Evolutionary conservation across 176 grass and related monocot genomes (phyloP), one percentile per base, ranked within the genome.

Genomic region (Leersia perrieri): DNA sequence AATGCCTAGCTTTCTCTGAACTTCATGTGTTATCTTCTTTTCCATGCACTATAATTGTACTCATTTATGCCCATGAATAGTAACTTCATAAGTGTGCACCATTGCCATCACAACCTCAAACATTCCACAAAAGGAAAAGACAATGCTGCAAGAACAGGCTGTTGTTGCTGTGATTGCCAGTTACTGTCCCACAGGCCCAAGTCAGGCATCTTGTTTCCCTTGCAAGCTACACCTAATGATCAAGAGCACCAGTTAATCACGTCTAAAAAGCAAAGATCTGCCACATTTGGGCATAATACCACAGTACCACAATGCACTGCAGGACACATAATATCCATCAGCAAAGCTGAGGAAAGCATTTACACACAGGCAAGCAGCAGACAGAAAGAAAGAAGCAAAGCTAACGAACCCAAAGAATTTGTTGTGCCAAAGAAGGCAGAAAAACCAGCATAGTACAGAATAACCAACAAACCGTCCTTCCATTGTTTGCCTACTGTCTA

Each of bases 161-260:
- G 26, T 22, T 33, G 4, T 55, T 63, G 69, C 62, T 80, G 69
- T 74, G 68, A 83, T 79, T 73, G 33, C 47, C 26, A 70, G n/a
- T 34, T 14, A 84, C 70, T 41, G 60, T 26, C 15, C 44, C 34
- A 51, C 42, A 27, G n/a, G 44, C 42, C 39, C 16, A 79, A 45
- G 15, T 7, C 64, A 68, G 27, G 65, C 40, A 85, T 60, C 26
- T 64, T 81, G 77, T 71, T 89, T 81, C 58, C 42, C 87, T 76
- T 89, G 82, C 72, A 85, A 89, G 87, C 57, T 34, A 89, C 72
- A 72, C 40, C 73, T 71, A 81, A 71, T 82, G 33, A 80, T 80
- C 68, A 38, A 82, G 33, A 68, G 29, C 78, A 32, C 38, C 9
- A 80, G 13, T 67, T 26, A 82, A 63, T 41, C 60, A 64, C 55